Conservation (phyloP, 805 yeast genomes). For the Debaryomyces castellii region DNA sequence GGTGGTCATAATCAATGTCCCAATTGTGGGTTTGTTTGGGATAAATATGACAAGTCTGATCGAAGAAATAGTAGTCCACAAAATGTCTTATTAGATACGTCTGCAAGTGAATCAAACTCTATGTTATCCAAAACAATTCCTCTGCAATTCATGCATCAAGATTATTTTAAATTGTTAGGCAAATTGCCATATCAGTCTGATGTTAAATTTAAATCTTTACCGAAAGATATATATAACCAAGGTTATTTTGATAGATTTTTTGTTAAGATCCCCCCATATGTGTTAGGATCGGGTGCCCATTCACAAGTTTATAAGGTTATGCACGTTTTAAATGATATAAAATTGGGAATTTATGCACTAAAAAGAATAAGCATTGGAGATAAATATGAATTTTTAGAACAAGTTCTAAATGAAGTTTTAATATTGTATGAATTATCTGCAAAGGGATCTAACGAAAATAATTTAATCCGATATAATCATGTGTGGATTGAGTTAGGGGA, state of each 20-base stretch:
- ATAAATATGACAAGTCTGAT: conserved; percentile 8
- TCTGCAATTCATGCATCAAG: conserved; percentile 30
- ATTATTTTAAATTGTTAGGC: conserved; percentile 36
- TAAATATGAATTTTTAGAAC: conserved; percentile 63
- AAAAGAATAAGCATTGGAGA: conserved; percentile 85
- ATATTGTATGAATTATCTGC: conserved; percentile 57
- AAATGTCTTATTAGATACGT: not conserved
- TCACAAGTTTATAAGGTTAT: conserved; percentile 84
- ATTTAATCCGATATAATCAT: conserved; percentile 82
- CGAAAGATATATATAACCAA: conserved; percentile 66
- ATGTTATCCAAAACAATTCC: conserved; percentile 4
- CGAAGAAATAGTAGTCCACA: not conserved
- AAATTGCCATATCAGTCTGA: conserved; percentile 18
- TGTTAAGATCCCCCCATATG: conserved; percentile 46
- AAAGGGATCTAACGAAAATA: conserved; percentile 44
- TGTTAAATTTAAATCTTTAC: conserved; percentile 26
- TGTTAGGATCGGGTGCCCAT: conserved; percentile 79
- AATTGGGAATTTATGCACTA: conserved; percentile 78
- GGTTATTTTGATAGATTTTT: conserved; percentile 81
- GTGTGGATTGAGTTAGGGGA: conserved; percentile 80
- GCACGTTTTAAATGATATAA: conserved; percentile 69
- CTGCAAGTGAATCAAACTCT: not conserved
- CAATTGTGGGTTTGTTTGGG: conserved; percentile 31
- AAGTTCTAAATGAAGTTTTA: conserved; percentile 75
- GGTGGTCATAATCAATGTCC: conserved; percentile 20